Evolutionary conservation across 2,329 filamentous ascomycete species (phyloP), one percentile per base, ranked within the genome.

Genomic region (Ophiostoma ulmi): DNA sequence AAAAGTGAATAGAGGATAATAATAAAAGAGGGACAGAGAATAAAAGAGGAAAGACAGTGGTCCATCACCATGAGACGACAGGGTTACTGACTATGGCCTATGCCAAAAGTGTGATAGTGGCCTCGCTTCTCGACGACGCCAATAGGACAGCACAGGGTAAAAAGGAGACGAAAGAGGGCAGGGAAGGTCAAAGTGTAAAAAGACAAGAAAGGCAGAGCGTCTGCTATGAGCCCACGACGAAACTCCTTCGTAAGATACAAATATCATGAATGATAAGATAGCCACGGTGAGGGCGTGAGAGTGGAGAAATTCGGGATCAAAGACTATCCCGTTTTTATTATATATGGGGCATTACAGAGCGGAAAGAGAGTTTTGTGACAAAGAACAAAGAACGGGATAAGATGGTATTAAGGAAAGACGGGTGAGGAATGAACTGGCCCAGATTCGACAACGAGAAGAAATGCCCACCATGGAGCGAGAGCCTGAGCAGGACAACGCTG

Each of bases 1-100:
- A 26, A 22, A 58, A n/a, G 44, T 31, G 31, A 31, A 48, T 48
- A 48, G 38, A 38, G 5, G 41, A 31, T 20, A 44, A 38, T 5
- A 17, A 52, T 17, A 38, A 65, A 65, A 38, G 26, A 44, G 44
- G 61, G 38, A 36, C 58, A 55, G 64, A 58, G 26, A 20, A 65
- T 17, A 5, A 55, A 67, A 44, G 48, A 68, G 69, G 58, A 55
- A 68, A 66, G 44, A 64, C 61, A 65, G 17, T 17, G 44, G 31
- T 14, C 35, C 64, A 65, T n/a, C 20, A 39, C 63, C 63, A 65
- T 39, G 36, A 65, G 63, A 39, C 63, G 63, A 65, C 63, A 65
- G 63, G 35, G 36, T 65, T 65, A 22, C 22, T 22, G 20, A 39
- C 11, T 10, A 36, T 36, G 36, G 35, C 36, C 36, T 65, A 65